Conservation (phyloP, 2,329 filamentous ascomycete genomes). For the Aspergillus ruber region DNA sequence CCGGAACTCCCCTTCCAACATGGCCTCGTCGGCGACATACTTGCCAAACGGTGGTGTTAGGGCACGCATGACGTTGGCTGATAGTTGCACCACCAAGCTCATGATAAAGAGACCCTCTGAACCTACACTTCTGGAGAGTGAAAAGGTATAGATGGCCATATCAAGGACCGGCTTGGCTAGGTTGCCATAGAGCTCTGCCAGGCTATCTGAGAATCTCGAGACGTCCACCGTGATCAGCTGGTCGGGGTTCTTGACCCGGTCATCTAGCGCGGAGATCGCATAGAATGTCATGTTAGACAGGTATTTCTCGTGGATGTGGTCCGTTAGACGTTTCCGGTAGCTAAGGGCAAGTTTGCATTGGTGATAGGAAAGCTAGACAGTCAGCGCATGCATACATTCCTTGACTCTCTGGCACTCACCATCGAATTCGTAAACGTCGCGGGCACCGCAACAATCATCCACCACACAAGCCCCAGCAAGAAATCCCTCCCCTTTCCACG, state of each 20-base stretch:
- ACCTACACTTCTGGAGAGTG: conserved; percentile 87
- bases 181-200: conserved; percentile 94
- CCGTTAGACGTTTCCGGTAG: conserved; percentile 89
- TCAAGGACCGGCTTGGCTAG: conserved; percentile 90
- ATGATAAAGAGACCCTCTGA: conserved; percentile 94
- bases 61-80: conserved; percentile 85
- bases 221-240: conserved; percentile 96
- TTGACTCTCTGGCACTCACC: conserved; percentile 48
- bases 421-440: conserved; percentile 99
- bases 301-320: conserved; percentile 91
- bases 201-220: conserved; percentile 87
- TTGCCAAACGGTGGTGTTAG: conserved; percentile 94
- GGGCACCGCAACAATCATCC: conserved; percentile 95
- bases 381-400: neutral
- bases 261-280: conserved; percentile 86
- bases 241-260: conserved; percentile 97
- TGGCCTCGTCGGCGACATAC: conserved; percentile 93
- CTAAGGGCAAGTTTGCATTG: conserved; percentile 90
- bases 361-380: conserved; percentile 75
- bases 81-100: conserved; percentile 87
- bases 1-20: conserved; percentile 90
- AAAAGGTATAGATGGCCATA: conserved; percentile 95
- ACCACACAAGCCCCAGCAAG: conserved; percentile 82
- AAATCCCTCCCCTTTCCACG: conserved; percentile 89
- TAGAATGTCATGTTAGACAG: conserved; percentile 98